phyloP scores from a whole-genome alignment of 2,329 filamentous ascomycete genomes.

The Amauroascus niger region DNA sequence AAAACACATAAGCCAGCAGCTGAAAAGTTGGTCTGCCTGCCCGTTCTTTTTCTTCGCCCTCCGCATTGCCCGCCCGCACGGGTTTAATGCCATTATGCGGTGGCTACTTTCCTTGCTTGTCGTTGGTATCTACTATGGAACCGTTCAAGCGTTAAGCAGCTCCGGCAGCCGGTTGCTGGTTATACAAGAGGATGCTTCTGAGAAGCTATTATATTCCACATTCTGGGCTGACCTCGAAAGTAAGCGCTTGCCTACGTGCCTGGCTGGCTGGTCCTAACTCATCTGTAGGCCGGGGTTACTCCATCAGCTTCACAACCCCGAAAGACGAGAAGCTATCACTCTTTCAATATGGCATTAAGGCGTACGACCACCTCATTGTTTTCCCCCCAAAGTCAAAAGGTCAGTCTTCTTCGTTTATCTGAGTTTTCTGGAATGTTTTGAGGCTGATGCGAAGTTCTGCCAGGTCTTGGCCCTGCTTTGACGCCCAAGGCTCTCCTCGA shows the following conservation, averaged over 20 bases:
- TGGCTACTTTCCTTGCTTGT: conserved; percentile 62
- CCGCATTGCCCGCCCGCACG: conserved; percentile 18
- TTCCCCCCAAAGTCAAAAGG: conserved; percentile 87
- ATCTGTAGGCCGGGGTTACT: conserved; percentile 64
- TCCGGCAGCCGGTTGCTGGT: conserved; percentile 73
- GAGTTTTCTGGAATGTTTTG: background rate
- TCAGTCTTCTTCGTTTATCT: conserved; percentile 27
- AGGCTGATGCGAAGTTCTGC: conserved; percentile 21
- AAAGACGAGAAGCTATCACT: conserved; percentile 68
- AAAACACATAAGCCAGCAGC: background rate
- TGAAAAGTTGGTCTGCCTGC: conserved; percentile 6
- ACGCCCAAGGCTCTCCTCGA: conserved; percentile 79
- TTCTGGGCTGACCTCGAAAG: conserved; percentile 50
- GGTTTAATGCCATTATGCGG: conserved; percentile 51
- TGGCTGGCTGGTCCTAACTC: background rate
- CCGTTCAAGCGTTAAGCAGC: conserved; percentile 61
- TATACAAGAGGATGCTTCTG: conserved; percentile 69
- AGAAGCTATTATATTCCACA: conserved; percentile 73
- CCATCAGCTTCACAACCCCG: conserved; percentile 70
- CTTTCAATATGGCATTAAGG: conserved; percentile 76
- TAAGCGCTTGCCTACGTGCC: conserved; percentile 19
- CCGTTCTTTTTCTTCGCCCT: conserved; percentile 15
- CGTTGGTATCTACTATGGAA: conserved; percentile 46
- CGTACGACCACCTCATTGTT: conserved; percentile 83
- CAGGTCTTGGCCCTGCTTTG: conserved; percentile 77